Conservation (phyloP, 2,329 filamentous ascomycete genomes). For the Davidsoniella neocaledoniae region DNA sequence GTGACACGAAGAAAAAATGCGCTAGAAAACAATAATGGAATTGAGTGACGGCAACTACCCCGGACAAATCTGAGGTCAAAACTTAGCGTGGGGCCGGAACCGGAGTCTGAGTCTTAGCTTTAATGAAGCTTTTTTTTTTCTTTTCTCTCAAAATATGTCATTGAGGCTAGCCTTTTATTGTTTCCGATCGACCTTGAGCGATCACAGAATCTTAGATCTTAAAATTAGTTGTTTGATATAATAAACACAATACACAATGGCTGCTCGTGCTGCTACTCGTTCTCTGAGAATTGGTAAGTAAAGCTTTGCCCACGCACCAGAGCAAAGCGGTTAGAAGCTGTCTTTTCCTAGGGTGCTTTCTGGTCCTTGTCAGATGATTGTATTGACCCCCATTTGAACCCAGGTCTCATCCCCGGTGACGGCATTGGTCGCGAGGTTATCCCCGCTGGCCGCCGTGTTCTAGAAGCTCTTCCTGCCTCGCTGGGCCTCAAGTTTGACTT, state of each 20-base stretch:
- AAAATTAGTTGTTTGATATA: not conserved
- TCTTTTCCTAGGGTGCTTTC: too few species aligned
- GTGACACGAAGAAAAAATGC: too few species aligned
- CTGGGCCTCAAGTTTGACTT: constrained; percentile 88
- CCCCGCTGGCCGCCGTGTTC: constrained; percentile 74
- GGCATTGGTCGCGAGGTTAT: constrained; percentile 98
- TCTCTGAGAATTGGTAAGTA: constrained; percentile 48
- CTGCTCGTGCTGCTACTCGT: constrained; percentile 29
- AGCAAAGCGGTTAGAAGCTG: not conserved
- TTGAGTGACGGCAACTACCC: too few species aligned
- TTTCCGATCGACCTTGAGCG: not conserved
- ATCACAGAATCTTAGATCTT: not conserved
- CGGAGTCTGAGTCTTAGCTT: not conserved
- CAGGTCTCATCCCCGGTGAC: constrained; percentile 92
- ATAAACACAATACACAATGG: constrained; percentile 27
- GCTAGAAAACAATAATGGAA: too few species aligned
- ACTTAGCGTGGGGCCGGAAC: not conserved
- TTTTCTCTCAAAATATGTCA: not conserved
- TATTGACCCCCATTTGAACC: not conserved
- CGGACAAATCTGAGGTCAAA: too few species aligned
- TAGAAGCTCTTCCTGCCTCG: constrained; percentile 86
- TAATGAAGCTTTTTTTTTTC: not conserved
- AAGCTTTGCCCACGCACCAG: too few species aligned
- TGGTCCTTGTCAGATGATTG: not conserved
- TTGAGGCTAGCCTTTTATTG: not conserved